Base-by-base conservation (phyloP, 768 basidiomycete genomes). In the Amanita thiersii region DNA sequence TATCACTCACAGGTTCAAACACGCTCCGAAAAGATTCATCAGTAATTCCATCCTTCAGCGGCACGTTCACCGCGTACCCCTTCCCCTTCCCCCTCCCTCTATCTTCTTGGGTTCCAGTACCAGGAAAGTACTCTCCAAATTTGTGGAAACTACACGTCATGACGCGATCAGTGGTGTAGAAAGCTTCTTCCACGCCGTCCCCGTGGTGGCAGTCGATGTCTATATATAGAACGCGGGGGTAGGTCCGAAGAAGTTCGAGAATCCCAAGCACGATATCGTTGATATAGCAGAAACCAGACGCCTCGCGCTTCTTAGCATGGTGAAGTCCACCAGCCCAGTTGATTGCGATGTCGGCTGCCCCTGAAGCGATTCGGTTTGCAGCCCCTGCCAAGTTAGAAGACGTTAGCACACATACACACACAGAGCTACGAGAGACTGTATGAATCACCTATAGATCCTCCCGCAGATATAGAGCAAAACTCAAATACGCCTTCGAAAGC, bases 131-230 rank as follows among this genome's bases (percentile, higher is more conserved):
- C 54, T 96, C 92, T 12, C 96, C 94, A 52, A 87, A 97, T 61
- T 97, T 94, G 66, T 98, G 96, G 58, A 99, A 94, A 36, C 86
- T 89, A 53, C 82, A 86, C 2, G 94, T 97, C 86, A 97, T 92
- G 52, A 98, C 96, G 38, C 96, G 73, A 58, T 98, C 89, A 3
- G 90, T 94, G 25, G 88, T 93, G 59, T 96, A 97, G 67, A 98
- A 97, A 2, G 94, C 96, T 57, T 98, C 96, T 53, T 99, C 96
- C 24, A 98, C 96, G 10, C 94, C 94, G 57, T 98, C 96, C 12
- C 96, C 94, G 59, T 99, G 96, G 58, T 98, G 96, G 38, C 91
- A 91, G 61, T 98, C 96, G 45, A 98, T 92, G 63, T 99, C 94
- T 60, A 99, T 84, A 58, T 99, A 98, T 21, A 99, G 66, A 11